Evolutionary conservation across 1,284 basidiomycete genomes (phyloP).

Genomic region (Naganishia liquefaciens): DNA sequence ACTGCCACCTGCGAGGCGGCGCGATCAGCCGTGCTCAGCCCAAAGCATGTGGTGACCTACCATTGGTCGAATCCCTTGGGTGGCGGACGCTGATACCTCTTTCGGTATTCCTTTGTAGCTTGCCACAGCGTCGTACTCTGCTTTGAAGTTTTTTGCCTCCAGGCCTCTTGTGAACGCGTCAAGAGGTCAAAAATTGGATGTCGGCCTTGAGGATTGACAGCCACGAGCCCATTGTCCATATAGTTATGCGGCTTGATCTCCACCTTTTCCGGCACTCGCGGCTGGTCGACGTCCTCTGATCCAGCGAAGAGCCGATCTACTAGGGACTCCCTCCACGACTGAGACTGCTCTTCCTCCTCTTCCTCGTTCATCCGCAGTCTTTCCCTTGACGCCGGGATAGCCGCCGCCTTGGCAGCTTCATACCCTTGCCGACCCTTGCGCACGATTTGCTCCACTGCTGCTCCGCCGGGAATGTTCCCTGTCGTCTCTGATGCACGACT

Average conservation of each 20-base stretch:
- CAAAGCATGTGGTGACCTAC: constrained; percentile 58
- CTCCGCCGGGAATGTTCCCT: background rate
- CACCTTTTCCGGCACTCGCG: background rate
- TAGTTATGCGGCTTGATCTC: constrained; percentile 21
- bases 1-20: constrained; percentile 39
- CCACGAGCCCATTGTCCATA: constrained; percentile 23
- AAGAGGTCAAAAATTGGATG: constrained; percentile 52
- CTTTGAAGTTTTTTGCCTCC: constrained; percentile 43
- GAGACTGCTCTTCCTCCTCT: background rate
- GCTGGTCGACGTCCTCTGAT: background rate
- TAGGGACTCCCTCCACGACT: constrained; percentile 11
- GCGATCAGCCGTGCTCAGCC: background rate
- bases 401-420: background rate
- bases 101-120: constrained; percentile 53
- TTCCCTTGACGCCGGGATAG: background rate
- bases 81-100: constrained; percentile 52
- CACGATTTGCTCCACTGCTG: constrained; percentile 3
- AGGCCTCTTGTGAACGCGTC: constrained; percentile 41
- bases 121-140: constrained; percentile 51
- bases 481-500: background rate
- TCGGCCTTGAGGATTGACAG: constrained; percentile 26
- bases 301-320: constrained; percentile 13
- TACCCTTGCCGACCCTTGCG: constrained; percentile 9
- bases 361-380: background rate
- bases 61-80: constrained; percentile 56